phyloP scores from a whole-genome alignment of 768 basidiomycete genomes.

The Kwoniella heveanensis region DNA sequence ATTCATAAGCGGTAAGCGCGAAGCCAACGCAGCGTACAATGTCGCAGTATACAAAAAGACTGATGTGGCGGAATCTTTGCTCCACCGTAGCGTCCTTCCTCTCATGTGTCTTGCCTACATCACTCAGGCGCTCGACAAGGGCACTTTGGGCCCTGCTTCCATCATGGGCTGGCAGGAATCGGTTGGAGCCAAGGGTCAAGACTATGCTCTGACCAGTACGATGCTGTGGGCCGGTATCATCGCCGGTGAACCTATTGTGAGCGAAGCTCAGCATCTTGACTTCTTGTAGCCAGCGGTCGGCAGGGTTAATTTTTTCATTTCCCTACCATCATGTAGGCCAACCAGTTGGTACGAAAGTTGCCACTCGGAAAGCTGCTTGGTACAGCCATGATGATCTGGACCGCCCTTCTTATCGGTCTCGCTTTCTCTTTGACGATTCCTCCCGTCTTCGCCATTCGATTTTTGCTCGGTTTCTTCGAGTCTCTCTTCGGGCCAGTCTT shows the following conservation, averaged over 20 bases:
- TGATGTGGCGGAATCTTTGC: too few relatives aligned
- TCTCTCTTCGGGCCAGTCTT: conserved; percentile 33
- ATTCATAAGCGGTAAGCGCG: conserved; percentile 31
- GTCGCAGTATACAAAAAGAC: too few relatives aligned
- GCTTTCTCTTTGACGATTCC: conserved; percentile 24
- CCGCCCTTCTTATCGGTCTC: conserved; percentile 31
- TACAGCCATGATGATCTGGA: conserved; percentile 34
- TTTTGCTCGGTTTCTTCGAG: conserved; percentile 40
- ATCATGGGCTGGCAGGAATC: conserved; percentile 21
- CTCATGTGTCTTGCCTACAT: conserved; percentile 33
- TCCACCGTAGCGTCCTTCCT: conserved; percentile 21
- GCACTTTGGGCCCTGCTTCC: conserved; percentile 31
- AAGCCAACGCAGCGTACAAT: too few relatives aligned
- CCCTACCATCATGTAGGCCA: too few relatives aligned
- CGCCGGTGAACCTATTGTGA: conserved; percentile 39
- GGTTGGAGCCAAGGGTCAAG: conserved; percentile 30
- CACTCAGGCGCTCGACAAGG: conserved; percentile 41
- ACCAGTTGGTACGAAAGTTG: conserved; percentile 36
- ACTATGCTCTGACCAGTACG: conserved; percentile 42
- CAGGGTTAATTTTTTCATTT: too few relatives aligned
- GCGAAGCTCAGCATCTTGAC: too few relatives aligned
- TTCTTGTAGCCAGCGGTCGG: too few relatives aligned
- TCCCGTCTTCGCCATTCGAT: conserved; percentile 34
- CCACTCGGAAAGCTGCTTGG: conserved; percentile 37
- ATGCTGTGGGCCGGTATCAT: conserved; percentile 43